Conservation (phyloP, 2,329 filamentous ascomycete genomes). For the Ophiostoma fasciatum region DNA sequence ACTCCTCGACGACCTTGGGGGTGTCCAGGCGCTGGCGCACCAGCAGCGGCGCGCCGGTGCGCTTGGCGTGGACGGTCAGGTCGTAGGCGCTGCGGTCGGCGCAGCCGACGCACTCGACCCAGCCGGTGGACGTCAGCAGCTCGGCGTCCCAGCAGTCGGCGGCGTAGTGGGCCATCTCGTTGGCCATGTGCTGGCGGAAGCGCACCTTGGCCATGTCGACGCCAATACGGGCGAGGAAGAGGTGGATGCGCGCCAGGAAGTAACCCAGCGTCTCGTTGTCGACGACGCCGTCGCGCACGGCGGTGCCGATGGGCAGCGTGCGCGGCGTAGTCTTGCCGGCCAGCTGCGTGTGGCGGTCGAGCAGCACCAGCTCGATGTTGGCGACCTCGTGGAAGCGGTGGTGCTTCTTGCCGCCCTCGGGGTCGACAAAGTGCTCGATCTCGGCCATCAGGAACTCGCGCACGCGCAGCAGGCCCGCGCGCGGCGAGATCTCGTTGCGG, state of each 20-base stretch:
- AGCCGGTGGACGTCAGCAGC: constrained; percentile 78
- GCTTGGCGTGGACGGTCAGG: constrained; percentile 79
- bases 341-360: constrained; percentile 75
- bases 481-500: constrained; percentile 93
- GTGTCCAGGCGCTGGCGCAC: constrained; percentile 70
- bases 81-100: constrained; percentile 84
- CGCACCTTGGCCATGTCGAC: constrained; percentile 78
- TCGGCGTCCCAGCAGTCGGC: constrained; percentile 98
- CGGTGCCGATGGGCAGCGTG: constrained; percentile 68
- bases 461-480: constrained; percentile 79
- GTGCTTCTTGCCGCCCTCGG: constrained; percentile 89
- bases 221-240: constrained; percentile 80
- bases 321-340: constrained; percentile 66
- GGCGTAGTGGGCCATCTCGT: constrained; percentile 75
- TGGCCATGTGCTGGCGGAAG: constrained; percentile 90
- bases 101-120: constrained; percentile 97
- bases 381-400: constrained; percentile 73
- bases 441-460: constrained; percentile 98
- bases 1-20: constrained; percentile 72
- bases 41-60: constrained; percentile 72
- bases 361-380: constrained; percentile 66
- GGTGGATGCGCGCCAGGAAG: constrained; percentile 85
- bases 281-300: constrained; percentile 67
- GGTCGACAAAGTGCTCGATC: constrained; percentile 97
- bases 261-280: constrained; percentile 98